These are phyloP conservation scores for Typha latifolia DNA, from an alignment of 176 grass and related monocot species.

Conservation along the genomic window DNA sequence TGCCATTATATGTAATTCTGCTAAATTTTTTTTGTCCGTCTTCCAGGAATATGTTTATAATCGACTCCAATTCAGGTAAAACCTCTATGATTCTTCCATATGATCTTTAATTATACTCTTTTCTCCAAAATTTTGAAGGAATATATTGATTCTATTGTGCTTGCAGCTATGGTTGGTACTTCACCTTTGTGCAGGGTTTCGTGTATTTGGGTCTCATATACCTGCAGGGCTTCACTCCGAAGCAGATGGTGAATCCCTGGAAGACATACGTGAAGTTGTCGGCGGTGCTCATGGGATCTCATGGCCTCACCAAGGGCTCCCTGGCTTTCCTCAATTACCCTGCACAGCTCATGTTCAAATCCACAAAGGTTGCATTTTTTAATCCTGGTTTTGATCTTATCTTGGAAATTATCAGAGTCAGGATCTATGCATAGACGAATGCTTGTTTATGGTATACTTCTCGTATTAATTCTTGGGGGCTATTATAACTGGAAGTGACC, in stretches of 20 bases:
- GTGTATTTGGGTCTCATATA: conserved; percentile 67
- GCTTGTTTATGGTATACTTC: not conserved
- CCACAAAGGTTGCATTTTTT: conserved; percentile 54
- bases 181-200: conserved; percentile 90
- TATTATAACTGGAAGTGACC: too few species aligned
- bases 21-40: conserved; percentile 1
- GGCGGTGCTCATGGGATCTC: conserved; percentile 73
- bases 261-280: conserved; percentile 70
- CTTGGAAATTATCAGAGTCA: not conserved
- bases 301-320: conserved; percentile 90
- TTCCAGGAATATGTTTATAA: conserved; percentile 91
- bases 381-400: not conserved
- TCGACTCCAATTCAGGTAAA: conserved; percentile 79
- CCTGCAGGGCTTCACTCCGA: conserved; percentile 65
- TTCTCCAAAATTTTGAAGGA: not conserved
- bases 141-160: not conserved
- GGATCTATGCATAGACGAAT: not conserved
- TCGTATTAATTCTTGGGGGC: too few species aligned
- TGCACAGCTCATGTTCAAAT: conserved; percentile 96
- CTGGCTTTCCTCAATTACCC: conserved; percentile 96
- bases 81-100: not conserved
- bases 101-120: not conserved
- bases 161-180: conserved; percentile 87
- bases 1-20: not conserved
- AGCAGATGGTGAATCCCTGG: conserved; percentile 97